A percentile compares a stretch with the other conserved stretches of the same genome.
Conservation (phyloP, 2,329 filamentous ascomycete genomes). For the Colletotrichum shisoi region DNA sequence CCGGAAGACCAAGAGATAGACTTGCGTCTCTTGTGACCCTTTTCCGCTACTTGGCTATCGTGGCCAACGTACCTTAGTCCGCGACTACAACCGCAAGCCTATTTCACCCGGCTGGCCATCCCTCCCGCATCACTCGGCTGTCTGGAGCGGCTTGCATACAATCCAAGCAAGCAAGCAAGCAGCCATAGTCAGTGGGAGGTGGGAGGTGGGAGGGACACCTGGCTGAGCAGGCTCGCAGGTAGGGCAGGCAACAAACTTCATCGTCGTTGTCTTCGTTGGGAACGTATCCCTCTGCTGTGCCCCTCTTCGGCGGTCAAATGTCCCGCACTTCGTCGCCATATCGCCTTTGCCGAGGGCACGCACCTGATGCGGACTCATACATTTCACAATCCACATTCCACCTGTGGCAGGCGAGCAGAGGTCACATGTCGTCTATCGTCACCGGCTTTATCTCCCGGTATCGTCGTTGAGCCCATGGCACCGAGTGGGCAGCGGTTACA, state of each 20-base stretch:
- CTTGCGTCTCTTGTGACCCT: slow-evolving; percentile 30
- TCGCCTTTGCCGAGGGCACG: slow-evolving; percentile 9
- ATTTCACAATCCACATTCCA: not conserved
- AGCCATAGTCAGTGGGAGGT: not conserved
- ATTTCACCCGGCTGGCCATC: slow-evolving; percentile 17
- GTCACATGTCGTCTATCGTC: not conserved
- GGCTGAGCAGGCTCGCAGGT: not conserved
- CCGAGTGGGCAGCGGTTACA: too few species aligned
- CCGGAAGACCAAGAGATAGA: slow-evolving; percentile 25
- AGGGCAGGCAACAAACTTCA: not conserved
- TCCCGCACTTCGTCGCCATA: slow-evolving; percentile 7
- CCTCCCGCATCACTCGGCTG: not conserved
- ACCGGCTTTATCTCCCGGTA: not conserved
- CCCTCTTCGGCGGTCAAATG: not conserved
- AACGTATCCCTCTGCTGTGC: slow-evolving; percentile 8
- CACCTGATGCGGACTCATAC: not conserved
- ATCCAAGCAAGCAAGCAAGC: not conserved
- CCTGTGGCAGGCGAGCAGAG: not conserved
- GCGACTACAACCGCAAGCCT: slow-evolving; percentile 4
- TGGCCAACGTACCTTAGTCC: slow-evolving; percentile 20
- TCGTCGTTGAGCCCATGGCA: not conserved
- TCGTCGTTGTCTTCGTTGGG: not conserved
- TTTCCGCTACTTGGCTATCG: slow-evolving; percentile 33
- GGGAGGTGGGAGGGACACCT: not conserved
- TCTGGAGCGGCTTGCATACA: slow-evolving; percentile 1